Conservation (phyloP, 441 rosid species). For the Syzygium syzygioides region DNA sequence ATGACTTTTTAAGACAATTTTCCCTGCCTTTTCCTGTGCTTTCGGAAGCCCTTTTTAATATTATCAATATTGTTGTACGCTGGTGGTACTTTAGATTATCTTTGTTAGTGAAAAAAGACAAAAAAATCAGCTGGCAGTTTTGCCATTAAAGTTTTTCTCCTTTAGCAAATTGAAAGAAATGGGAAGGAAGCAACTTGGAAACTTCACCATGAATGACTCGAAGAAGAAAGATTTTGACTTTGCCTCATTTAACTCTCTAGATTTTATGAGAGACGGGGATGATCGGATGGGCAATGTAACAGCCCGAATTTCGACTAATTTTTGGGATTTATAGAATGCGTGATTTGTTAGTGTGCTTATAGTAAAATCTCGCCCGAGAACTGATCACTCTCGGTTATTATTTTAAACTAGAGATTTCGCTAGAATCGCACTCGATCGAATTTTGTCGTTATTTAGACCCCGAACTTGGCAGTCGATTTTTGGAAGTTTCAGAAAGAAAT, state of each 20-base stretch:
- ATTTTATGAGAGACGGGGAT: neutral
- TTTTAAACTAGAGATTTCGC: too few species aligned
- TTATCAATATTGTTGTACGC: neutral
- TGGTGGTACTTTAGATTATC: neutral
- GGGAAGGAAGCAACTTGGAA: neutral
- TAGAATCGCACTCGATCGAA: too few species aligned
- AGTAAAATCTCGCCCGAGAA: too few species aligned
- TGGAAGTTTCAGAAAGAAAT: too few species aligned
- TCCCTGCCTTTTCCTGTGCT: neutral
- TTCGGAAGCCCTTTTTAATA: accelerated
- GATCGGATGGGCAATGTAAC: neutral
- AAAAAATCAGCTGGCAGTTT: neutral
- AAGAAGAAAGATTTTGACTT: neutral
- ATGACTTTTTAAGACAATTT: too few species aligned
- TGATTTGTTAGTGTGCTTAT: too few species aligned
- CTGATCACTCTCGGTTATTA: too few species aligned
- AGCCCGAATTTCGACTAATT: too few species aligned
- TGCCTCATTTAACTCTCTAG: neutral
- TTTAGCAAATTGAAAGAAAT: neutral
- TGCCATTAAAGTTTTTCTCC: neutral
- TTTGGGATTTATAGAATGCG: too few species aligned
- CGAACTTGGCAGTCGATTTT: too few species aligned
- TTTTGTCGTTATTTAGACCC: too few species aligned
- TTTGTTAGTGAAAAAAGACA: neutral
- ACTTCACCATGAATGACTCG: neutral